Base-by-base conservation (phyloP, 441 rosid species). In the Rhodomyrtus psidioides region DNA sequence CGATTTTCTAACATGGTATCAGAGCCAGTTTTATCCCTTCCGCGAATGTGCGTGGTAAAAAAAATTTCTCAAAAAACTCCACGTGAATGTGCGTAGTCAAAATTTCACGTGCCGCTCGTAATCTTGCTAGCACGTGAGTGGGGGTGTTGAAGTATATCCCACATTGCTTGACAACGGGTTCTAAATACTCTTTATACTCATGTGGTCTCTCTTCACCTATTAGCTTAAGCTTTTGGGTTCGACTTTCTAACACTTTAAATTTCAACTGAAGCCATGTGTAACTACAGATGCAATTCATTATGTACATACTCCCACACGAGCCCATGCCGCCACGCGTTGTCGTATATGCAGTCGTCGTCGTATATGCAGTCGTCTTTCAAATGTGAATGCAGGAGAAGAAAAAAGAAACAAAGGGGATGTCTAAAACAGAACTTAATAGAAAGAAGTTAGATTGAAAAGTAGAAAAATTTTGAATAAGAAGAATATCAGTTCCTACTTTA, bases 311-410 rank as follows among this genome's bases (percentile, higher is more conserved):
- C 51, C 79, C n/a, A 34, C 15, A 0, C 9, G 49, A 7, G 23
- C 56, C 23, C 26, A 0, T 15, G 0, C 5, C n/a, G n/a, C n/a
- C n/a, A n/a, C n/a, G n/a, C n/a, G 0, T 49, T 70, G 16, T 14
- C 7, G 27, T 39, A 42, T 39, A 70, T 70, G 51, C 49, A 70
- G 16, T 70, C 14, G 0, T 49, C 39, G 16, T 14, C 7, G 27
- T 39, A 42, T 39, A 70, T 70, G 51, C 49, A 70, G 16, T 70
- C 14, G 5, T 70, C 79, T 39, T 39, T 70, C n/a, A 70, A 70
- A 70, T 39, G 79, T 39, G 49, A 70, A 70, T 70, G 79, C n/a
- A 70, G n/a, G 79, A 70, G 49, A 39, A 70, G 79, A 70, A 70
- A 34, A 39, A 42, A 62, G 13, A 70, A 70, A 39, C 79, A 70